Evolutionary conservation across 2,329 filamentous ascomycete genomes (phyloP).

Genomic region (Tolypocladium ophioglossoides): DNA sequence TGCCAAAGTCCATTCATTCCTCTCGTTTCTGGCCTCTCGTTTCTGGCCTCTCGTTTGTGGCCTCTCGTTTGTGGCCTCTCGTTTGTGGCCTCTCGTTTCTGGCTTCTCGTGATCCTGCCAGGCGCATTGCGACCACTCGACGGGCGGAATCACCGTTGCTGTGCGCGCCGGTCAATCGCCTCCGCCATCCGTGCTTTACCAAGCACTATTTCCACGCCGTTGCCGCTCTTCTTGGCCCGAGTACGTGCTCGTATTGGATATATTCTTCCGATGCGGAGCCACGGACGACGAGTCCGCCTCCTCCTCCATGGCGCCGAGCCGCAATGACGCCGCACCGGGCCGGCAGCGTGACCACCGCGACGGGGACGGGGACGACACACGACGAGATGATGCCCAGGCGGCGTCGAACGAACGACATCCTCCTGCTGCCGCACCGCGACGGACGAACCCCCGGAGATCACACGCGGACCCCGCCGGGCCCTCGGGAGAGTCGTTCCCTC

Average conservation of each 20-base stretch:
- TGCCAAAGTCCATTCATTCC: too few species aligned
- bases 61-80: too few species aligned
- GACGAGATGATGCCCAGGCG: not conserved
- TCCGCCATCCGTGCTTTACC: not conserved
- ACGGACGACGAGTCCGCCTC: not conserved
- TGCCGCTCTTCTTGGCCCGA: not conserved
- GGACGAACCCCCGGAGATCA: conserved; percentile 3
- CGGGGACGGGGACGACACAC: not conserved
- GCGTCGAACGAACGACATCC: not conserved
- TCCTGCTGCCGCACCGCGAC: not conserved
- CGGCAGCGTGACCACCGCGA: conserved; percentile 3
- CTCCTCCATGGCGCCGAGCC: conserved; percentile 16
- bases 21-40: not conserved
- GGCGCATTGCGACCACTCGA: not conserved
- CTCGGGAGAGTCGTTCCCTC: not conserved
- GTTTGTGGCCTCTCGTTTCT: too few species aligned
- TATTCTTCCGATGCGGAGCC: conserved; percentile 16
- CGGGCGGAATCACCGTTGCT: not conserved
- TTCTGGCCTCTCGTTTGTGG: too few species aligned
- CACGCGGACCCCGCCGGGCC: conserved; percentile 2
- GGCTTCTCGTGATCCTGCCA: not conserved
- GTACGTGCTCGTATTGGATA: too few species aligned
- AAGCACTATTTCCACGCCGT: too few species aligned
- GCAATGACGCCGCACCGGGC: conserved; percentile 9
- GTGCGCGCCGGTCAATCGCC: not conserved